A percentile compares a stretch with the other conserved stretches of the same genome.
phyloP scores from a whole-genome alignment of 139 green algal species.

The Eudorina sp. region DNA sequence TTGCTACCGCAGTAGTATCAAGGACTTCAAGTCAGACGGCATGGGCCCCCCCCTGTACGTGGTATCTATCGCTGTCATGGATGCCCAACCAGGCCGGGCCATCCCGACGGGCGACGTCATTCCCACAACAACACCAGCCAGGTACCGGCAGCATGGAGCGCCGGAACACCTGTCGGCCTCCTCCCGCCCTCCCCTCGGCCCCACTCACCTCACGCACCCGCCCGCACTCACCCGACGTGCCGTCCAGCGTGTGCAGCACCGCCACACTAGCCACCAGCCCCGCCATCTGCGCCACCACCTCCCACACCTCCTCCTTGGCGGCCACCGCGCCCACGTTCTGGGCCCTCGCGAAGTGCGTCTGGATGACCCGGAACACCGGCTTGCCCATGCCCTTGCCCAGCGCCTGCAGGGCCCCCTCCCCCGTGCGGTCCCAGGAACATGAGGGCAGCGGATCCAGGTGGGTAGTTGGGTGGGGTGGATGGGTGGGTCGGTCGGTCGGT shows the following conservation, averaged over 20 bases:
- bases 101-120: no score
- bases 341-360: conserved; percentile 81
- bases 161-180: not conserved
- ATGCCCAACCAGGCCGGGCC: no score
- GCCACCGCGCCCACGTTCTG: conserved; percentile 92
- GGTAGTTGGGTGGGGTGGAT: no score
- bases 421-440: no score
- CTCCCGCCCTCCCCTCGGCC: not conserved
- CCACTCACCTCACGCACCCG: not conserved
- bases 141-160: no score
- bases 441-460: conserved; percentile 56
- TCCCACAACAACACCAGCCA: no score
- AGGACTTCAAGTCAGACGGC: no score
- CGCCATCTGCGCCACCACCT: conserved; percentile 65
- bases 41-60: no score
- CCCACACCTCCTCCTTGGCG: conserved; percentile 88
- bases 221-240: conserved; percentile 22
- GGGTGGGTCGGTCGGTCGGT: no score
- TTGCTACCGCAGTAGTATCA: no score
- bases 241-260: conserved; percentile 70
- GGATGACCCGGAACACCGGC: conserved; percentile 89
- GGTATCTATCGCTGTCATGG: no score
- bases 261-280: conserved; percentile 78
- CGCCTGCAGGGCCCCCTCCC: conserved; percentile 64
- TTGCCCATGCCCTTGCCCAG: conserved; percentile 86